Percentiles rank a stretch among this genome's conserved stretches.
phyloP scores from a whole-genome alignment of 164 flowering plant species.

The Magnolia kwangsiensis region DNA sequence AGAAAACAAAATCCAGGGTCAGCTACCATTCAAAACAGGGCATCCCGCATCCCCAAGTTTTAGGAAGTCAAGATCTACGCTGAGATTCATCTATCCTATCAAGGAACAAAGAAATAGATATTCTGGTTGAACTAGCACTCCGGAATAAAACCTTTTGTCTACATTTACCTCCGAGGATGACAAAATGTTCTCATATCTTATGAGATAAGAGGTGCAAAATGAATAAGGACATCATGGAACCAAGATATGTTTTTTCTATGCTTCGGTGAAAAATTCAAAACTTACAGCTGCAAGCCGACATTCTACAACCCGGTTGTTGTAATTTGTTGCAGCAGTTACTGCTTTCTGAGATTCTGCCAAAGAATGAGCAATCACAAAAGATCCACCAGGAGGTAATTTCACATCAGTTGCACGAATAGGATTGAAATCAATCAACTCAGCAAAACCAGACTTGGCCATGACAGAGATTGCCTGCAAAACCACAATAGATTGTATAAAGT shows the following conservation, averaged over 20 bases:
- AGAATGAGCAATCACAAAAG: slow-evolving; percentile 91
- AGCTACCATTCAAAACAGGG: too few species aligned
- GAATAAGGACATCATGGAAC: background rate
- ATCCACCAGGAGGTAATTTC: slow-evolving; percentile 86
- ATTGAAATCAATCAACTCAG: slow-evolving; percentile 92
- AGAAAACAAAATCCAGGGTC: too few species aligned
- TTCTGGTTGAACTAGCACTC: background rate
- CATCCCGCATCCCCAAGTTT: too few species aligned
- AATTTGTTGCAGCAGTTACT: slow-evolving; percentile 95
- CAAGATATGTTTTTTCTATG: background rate
- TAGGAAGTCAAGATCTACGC: too few species aligned
- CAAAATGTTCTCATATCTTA: background rate
- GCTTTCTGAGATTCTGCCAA: slow-evolving; percentile 96
- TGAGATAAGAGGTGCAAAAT: background rate
- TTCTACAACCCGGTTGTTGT: slow-evolving; percentile 95
- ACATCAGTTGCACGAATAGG: slow-evolving; percentile 97
- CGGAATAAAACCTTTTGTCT: background rate
- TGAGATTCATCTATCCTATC: too few species aligned
- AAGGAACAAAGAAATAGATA: background rate
- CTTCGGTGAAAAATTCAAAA: background rate
- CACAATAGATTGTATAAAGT: slow-evolving; percentile 1
- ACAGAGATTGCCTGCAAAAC: slow-evolving; percentile 82
- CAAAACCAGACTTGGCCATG: slow-evolving; percentile 93
- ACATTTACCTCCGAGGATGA: background rate
- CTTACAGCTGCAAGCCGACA: slow-evolving; percentile 93